Evolutionary conservation across 2,329 filamentous ascomycete species (phyloP).

Genomic region (Pseudopithomyces maydicus): DNA sequence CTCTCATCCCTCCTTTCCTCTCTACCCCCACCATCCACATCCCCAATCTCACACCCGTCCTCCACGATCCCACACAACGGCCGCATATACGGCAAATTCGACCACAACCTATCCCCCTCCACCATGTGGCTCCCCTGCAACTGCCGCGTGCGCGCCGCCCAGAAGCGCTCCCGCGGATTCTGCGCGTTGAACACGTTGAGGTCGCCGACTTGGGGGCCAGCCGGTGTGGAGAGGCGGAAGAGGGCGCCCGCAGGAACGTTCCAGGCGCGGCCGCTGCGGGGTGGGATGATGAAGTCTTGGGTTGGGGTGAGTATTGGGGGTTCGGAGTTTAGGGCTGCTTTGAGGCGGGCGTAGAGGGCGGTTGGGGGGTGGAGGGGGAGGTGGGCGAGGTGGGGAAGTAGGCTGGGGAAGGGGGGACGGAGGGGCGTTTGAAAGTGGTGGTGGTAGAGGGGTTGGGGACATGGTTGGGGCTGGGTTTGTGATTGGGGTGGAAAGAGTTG

Average conservation of each 20-base stretch:
- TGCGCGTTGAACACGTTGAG: conserved; percentile 80
- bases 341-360: conserved; percentile 33
- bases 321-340: conserved; percentile 8
- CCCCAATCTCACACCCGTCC: conserved; percentile 64
- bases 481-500: neutral
- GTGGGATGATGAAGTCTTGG: conserved; percentile 60
- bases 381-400: conserved; percentile 40
- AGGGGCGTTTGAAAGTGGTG: conserved; percentile 10
- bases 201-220: conserved; percentile 82
- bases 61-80: conserved; percentile 71
- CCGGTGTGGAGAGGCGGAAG: conserved; percentile 74
- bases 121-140: conserved; percentile 77
- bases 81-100: conserved; percentile 74
- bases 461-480: too few species aligned
- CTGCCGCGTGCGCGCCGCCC: conserved; percentile 79
- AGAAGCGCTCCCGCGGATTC: conserved; percentile 81
- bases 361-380: conserved; percentile 40
- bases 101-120: conserved; percentile 77
- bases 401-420: conserved; percentile 34
- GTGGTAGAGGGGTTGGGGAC: too few species aligned
- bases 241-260: conserved; percentile 70
- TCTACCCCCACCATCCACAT: conserved; percentile 54
- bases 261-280: conserved; percentile 77
- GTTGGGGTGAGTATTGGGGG: conserved; percentile 15
- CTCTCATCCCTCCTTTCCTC: conserved; percentile 35